Percentiles rank a stretch among this genome's conserved stretches.
These are phyloP conservation scores for Fusarium sambucinum DNA, from an alignment of 2,329 filamentous ascomycete species.

Conservation along the genomic window DNA sequence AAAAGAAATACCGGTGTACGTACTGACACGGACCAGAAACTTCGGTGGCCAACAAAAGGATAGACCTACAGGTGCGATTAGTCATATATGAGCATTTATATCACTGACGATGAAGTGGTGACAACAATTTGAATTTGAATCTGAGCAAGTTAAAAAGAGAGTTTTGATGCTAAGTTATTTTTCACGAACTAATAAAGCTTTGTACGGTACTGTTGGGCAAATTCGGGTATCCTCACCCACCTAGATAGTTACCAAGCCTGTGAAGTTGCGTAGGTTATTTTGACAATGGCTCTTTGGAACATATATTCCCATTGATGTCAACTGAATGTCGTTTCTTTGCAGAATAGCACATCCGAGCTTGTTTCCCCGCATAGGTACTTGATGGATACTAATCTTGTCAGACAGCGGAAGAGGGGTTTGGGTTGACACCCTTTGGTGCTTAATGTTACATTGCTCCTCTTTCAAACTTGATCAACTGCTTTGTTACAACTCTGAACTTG, in stretches of 20 bases:
- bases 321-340: constrained; percentile 11
- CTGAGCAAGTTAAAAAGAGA: background rate
- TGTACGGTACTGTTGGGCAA: background rate
- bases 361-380: constrained; percentile 12
- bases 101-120: background rate
- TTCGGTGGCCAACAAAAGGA: constrained; percentile 28
- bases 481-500: constrained; percentile 22
- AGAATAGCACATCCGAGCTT: background rate
- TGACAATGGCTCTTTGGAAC: background rate
- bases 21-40: constrained; percentile 39
- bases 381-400: background rate
- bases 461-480: constrained; percentile 12
- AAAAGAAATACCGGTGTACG: constrained; percentile 6
- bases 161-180: background rate
- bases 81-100: constrained; percentile 18
- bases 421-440: background rate
- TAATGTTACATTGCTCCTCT: constrained; percentile 40
- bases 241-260: no score
- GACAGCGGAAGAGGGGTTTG: constrained; percentile 6
- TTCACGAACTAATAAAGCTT: background rate
- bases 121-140: background rate
- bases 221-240: background rate
- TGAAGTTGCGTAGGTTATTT: constrained; percentile 29
- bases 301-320: background rate
- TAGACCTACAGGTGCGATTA: constrained; percentile 27